Base-by-base conservation (phyloP, 2,329 filamentous ascomycete species). In the Neopestalotiopsis sp. region DNA sequence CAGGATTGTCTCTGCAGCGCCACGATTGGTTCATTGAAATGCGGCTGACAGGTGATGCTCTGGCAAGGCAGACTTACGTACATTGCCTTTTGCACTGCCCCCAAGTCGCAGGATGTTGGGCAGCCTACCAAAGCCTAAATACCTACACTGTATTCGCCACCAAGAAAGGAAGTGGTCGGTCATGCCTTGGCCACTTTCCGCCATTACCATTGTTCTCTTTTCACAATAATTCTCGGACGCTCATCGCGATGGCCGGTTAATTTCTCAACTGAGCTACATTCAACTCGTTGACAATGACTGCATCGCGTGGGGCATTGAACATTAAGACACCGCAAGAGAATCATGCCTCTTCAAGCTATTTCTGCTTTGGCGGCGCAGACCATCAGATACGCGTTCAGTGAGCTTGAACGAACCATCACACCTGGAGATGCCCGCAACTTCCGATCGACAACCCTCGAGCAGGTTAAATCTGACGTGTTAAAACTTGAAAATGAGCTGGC, bases 391-490 rank as follows among this genome's bases (percentile, higher is more conserved):
- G 65, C 65, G 1, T 66, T 59, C n/a, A 30, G 13, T 2, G 32
- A 59, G n/a, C 65, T 66, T 30, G 53, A 66, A n/a, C 30, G 4
- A 3, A 59, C 65, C 4, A 59, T 66, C 13, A 45, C 30, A 3
- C 32, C 65, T 28, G 65, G 65, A 5, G 45, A 66, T 66, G 30
- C 63, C 45, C 40, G 45, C 63, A 13, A 59, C 6, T 45, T 66
- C 20, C 10, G 32, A n/a, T 7, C 30, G 2, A 13, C 40, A 6
- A 59, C 65, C n/a, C 53, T 66, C 9, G n/a, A 59, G 7, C 12
- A 66, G 2, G 65, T 66, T n/a, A 59, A 5, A 6, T 3, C 1
- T 7, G 65, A 45, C 9, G 20, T 59, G 5, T 20, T 66, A 2
- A 59, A 42, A 7, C 5, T 49, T 3, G 42, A 49, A 7, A 49